Conservation (phyloP, 139 green algal genomes). For the Monoraphidium neglectum region DNA sequence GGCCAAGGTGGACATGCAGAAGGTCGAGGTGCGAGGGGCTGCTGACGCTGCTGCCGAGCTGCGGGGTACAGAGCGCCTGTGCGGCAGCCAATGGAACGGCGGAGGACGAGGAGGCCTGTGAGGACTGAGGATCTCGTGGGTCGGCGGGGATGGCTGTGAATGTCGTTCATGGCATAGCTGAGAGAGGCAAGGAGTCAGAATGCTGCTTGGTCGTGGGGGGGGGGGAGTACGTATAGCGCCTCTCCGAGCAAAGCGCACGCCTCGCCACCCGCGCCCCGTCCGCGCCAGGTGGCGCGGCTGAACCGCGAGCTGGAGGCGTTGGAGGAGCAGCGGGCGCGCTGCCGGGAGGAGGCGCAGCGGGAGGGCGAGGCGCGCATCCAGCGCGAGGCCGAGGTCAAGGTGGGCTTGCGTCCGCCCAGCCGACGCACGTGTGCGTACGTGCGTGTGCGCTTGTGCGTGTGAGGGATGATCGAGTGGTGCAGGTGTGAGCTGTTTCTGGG, state of each 20-base stretch:
- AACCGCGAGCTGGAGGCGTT: constrained; percentile 71
- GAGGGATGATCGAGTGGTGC: background rate
- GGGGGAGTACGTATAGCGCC: no score
- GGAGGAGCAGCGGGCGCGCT: constrained; percentile 65
- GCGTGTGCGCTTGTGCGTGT: background rate
- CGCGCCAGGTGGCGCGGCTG: constrained; percentile 44
- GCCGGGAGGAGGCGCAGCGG: constrained; percentile 62
- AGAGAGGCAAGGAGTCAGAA: no score
- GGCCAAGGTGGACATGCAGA: constrained; percentile 53
- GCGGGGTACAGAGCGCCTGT: no score
- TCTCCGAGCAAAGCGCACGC: no score
- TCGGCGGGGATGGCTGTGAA: no score
- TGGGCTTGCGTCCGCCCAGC: constrained; percentile 6
- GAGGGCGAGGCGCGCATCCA: constrained; percentile 40
- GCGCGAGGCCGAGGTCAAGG: constrained; percentile 65
- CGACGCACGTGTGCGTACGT: background rate
- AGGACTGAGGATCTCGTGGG: no score
- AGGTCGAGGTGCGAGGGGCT: constrained; percentile 51
- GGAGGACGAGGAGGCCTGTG: no score
- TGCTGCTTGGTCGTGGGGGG: no score
- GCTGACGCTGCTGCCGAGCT: no score
- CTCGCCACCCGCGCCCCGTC: no score
- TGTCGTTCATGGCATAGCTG: no score
- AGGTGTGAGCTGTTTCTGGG: background rate
- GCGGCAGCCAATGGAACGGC: no score